Evolutionary conservation across 352 stramenopile genomes (phyloP), one percentile per base, ranked within the genome.

Genomic region (Globisporangium parvum): DNA sequence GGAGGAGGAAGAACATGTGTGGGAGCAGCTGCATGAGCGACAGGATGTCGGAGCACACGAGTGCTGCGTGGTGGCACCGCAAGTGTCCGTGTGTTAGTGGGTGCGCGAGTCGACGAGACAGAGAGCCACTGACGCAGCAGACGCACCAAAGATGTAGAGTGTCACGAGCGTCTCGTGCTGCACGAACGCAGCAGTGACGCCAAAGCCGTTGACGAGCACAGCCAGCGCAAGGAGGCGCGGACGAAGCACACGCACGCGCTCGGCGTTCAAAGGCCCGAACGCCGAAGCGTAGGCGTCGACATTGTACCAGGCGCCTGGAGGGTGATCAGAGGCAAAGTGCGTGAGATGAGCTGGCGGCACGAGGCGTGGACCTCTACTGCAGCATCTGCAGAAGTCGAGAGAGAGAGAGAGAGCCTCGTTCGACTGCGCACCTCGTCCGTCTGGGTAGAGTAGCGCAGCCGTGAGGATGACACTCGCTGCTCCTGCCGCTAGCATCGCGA

Each of bases 1-100:
- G 75, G 14, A 81, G 9, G 17, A 88, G 40, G 59, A 83, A 88
- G 55, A 87, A 80, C 9, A 65, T 59, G 54, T 87, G 78, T 2
- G 76, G 78, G 1, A 88, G 63, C 28, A 86, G 65, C 57, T 77
- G 55, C 4, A 69, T 51, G 6, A 85, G 51, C 5, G 66, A 70
- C 61, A 66, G 75, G 10, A 76, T 35, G 18, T 85, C 74, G 18
- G 58, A 53, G 9, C 70, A 51, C 0, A 71, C 37, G 9, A 69
- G 57, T 3, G 40, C 77, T 88, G 23, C 4, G 39, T 15, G 37
- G 35, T n/a, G 31, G n/a, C 15, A 39, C 14, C n/a, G 33, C 18
- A 24, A 17, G 11, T 6, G 18, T 56, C 52, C n/a, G 12, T 15
- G 28, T 44, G 35, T 39, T 17, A 49, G 35, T 24, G 23, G 44